These are phyloP conservation scores for Lipomyces spencermartinsiae DNA, from an alignment of 805 yeast species.

Conservation along the genomic window DNA sequence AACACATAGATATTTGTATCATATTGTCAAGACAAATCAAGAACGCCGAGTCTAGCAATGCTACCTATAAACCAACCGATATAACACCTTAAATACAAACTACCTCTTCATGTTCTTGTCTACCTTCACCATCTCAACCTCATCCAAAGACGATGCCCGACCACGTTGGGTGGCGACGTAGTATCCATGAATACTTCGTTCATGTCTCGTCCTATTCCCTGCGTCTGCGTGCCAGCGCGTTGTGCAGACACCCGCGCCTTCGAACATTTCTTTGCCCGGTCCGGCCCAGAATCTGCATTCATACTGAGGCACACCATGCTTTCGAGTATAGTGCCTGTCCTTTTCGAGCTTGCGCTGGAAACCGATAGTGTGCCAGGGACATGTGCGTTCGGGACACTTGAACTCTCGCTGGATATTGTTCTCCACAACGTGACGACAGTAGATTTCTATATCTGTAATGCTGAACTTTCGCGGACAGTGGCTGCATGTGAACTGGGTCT, in stretches of 20 bases:
- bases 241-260: constrained; percentile 40
- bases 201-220: constrained; percentile 43
- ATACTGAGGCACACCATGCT: constrained; percentile 43
- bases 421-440: constrained; percentile 30
- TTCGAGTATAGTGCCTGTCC: constrained; percentile 41
- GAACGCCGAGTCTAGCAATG: too few species aligned
- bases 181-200: constrained; percentile 41
- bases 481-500: constrained; percentile 29
- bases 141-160: constrained; percentile 18
- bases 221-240: constrained; percentile 45
- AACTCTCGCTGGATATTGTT: constrained; percentile 37
- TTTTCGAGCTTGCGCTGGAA: constrained; percentile 43
- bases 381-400: constrained; percentile 41
- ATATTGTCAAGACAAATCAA: too few species aligned
- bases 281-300: constrained; percentile 44
- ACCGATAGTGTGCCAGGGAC: constrained; percentile 43
- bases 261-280: constrained; percentile 39
- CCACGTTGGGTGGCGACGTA: constrained; percentile 29
- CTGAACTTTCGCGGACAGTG: constrained; percentile 32
- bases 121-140: constrained; percentile 13
- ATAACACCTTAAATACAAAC: neutral
- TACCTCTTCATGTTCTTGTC: neutral
- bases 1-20: too few species aligned
- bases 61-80: too few species aligned
- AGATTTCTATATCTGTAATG: constrained; percentile 20